Conservation (phyloP, 2,329 filamentous ascomycete genomes). For the Phaeosphaeria sp. region DNA sequence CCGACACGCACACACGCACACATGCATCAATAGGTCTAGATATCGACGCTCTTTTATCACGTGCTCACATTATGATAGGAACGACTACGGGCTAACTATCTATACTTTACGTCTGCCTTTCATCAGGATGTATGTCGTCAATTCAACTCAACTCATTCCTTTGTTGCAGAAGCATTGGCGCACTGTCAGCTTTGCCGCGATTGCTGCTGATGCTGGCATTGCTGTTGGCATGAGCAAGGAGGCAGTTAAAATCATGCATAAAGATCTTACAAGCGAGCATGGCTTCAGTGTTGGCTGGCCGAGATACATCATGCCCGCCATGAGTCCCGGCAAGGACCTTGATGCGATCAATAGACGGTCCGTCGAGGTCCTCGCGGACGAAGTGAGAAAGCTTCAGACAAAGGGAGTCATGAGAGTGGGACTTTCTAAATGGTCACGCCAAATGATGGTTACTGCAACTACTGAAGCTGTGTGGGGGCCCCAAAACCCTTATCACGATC, state of each 20-base stretch:
- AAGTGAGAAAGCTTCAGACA: neutral
- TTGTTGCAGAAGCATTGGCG: constrained; percentile 5
- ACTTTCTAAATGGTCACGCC: constrained; percentile 1
- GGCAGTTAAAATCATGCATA: constrained; percentile 2
- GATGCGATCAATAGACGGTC: constrained; percentile 2
- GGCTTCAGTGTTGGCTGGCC: constrained; percentile 5
- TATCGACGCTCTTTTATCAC: neutral
- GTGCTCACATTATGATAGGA: neutral
- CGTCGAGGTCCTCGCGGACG: neutral
- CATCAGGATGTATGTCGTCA: constrained; percentile 1
- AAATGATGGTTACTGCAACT: constrained; percentile 29
- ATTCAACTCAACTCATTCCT: constrained; percentile 1
- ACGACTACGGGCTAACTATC: neutral
- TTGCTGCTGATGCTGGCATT: neutral
- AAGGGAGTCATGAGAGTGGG: neutral
- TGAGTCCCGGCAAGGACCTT: constrained; percentile 1
- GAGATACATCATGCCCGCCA: constrained; percentile 1
- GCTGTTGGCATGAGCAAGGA: constrained; percentile 4
- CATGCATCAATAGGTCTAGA: neutral
- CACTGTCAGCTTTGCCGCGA: constrained; percentile 3
- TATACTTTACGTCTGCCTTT: constrained; percentile 3
- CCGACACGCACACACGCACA: neutral
- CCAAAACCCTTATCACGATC: constrained; percentile 47
- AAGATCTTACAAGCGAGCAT: constrained; percentile 3
- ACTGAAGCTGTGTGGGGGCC: constrained; percentile 50